A percentile compares a stretch with the other conserved stretches of the same genome.
Evolutionary conservation across 208 protist genomes (phyloP).

Genomic region (Trypanosoma scelopori): DNA sequence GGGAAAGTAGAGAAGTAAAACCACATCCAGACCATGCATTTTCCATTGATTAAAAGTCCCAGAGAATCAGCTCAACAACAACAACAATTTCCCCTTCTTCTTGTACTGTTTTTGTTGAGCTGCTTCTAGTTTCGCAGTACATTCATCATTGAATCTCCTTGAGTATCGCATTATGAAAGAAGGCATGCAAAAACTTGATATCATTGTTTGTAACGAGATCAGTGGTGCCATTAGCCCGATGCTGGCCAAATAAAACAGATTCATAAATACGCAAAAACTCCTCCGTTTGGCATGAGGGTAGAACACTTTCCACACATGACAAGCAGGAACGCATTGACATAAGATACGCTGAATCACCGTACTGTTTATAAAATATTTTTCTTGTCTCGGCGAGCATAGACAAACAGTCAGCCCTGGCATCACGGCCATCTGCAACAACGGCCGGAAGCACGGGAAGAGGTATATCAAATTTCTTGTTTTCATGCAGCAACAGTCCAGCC

Average conservation of each 20-base stretch:
- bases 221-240: constrained; percentile 57
- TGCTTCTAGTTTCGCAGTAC: too few relatives aligned
- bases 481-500: constrained; percentile 61
- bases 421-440: constrained; percentile 64
- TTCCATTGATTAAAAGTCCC: too few relatives aligned
- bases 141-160: constrained; percentile 68
- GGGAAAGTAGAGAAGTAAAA: too few relatives aligned
- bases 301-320: constrained; percentile 69
- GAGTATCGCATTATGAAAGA: constrained; percentile 84
- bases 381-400: constrained; percentile 79
- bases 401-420: constrained; percentile 66
- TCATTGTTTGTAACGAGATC: constrained; percentile 69
- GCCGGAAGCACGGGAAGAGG: constrained; percentile 63
- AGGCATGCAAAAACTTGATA: constrained; percentile 87
- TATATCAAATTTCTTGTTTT: constrained; percentile 54
- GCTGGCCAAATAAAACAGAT: constrained; percentile 67
- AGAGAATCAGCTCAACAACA: too few relatives aligned
- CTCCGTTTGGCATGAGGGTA: constrained; percentile 54
- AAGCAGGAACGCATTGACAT: constrained; percentile 91
- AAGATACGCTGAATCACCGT: constrained; percentile 57
- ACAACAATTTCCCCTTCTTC: neutral
- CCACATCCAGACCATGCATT: too few relatives aligned
- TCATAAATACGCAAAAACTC: constrained; percentile 84
- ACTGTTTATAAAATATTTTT: constrained; percentile 40
- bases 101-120: too few relatives aligned